Conservation (phyloP, 768 basidiomycete species). For the Mycena galopus region DNA sequence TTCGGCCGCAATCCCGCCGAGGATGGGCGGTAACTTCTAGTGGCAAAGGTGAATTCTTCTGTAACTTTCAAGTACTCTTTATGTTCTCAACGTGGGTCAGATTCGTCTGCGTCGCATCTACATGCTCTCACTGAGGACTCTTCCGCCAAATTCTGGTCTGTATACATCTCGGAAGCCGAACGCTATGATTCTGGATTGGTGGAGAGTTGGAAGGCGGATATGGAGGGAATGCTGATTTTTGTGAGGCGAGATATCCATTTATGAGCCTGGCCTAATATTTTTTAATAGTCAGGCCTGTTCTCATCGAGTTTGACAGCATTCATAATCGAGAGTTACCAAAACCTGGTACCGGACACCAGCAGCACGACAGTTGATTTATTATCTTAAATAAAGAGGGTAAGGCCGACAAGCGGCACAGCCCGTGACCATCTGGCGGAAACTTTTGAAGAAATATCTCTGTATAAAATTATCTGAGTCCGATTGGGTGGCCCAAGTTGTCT, state of each 20-base stretch:
- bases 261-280: neutral
- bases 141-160: conserved; percentile 35
- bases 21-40: no score
- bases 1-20: no score
- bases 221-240: conserved; percentile 40
- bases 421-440: no score
- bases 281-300: conserved; percentile 39
- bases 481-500: no score
- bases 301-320: conserved; percentile 41
- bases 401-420: no score
- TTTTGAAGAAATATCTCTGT: no score
- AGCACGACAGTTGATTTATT: conserved; percentile 22
- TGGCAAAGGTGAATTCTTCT: neutral
- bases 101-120: neutral
- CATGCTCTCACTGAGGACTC: conserved; percentile 11
- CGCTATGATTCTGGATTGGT: conserved; percentile 34
- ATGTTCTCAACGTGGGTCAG: neutral
- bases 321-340: conserved; percentile 40
- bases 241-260: conserved; percentile 24
- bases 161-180: conserved; percentile 40
- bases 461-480: no score
- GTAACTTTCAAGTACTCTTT: neutral
- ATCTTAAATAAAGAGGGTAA: no score
- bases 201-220: conserved; percentile 37
- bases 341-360: conserved; percentile 26